Conservation (phyloP, 2,329 filamentous ascomycete genomes). For the Colletotrichum aenigma region DNA sequence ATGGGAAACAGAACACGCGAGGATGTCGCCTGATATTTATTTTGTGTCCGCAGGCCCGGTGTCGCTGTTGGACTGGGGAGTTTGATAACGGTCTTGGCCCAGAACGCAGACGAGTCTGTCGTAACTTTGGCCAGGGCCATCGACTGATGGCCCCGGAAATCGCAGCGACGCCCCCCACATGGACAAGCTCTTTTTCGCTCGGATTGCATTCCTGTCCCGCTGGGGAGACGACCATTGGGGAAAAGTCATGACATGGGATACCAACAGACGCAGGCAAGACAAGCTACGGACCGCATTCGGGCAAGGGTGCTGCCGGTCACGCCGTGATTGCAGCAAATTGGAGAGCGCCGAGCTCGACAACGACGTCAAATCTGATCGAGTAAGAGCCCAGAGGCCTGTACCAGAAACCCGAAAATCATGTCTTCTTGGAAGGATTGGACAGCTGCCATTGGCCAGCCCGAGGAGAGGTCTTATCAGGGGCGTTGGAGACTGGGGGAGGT, state of each 20-base stretch:
- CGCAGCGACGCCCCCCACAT: slow-evolving; percentile 7
- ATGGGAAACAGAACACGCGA: background rate
- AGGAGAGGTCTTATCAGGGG: slow-evolving; percentile 11
- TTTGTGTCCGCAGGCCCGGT: background rate
- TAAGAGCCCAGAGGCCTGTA: slow-evolving; percentile 3
- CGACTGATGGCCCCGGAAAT: slow-evolving; percentile 11
- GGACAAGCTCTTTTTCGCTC: slow-evolving; percentile 1
- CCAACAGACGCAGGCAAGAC: background rate
- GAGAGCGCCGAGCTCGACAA: background rate
- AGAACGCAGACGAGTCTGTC: background rate
- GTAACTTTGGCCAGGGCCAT: background rate
- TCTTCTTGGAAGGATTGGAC: background rate
- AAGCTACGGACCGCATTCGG: background rate
- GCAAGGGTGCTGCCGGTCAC: slow-evolving; percentile 15
- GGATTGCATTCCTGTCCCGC: background rate
- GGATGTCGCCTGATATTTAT: slow-evolving; percentile 14
- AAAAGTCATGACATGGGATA: background rate
- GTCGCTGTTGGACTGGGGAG: slow-evolving; percentile 2
- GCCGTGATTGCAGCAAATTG: slow-evolving; percentile 14
- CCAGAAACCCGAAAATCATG: background rate
- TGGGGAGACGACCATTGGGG: background rate
- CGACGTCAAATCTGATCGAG: slow-evolving; percentile 20
- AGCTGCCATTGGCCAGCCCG: background rate
- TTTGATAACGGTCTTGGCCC: background rate
- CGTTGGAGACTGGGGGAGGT: background rate